Base-by-base conservation (phyloP, 2,329 filamentous ascomycete species). In the Dothidotthia symphoricarpi region DNA sequence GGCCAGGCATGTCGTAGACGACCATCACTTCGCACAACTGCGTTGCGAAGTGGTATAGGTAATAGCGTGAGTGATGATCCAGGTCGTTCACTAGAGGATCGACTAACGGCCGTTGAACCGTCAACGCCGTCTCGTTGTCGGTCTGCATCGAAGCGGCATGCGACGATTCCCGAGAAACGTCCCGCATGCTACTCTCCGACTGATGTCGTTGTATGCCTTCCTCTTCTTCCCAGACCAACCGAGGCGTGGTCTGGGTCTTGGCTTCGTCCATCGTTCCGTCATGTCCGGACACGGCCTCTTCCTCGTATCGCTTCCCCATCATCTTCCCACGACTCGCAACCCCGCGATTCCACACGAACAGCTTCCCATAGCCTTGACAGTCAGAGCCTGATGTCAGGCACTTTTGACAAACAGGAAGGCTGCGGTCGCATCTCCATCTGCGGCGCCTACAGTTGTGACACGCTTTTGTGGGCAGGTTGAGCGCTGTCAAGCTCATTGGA, bases 371-470 rank as follows among this genome's bases (percentile, higher is more conserved):
- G 26, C 80, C 80, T 44, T 80, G 74, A 66, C 80, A 83, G 51
- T 77, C 70, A 57, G 77, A 69, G 17, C 77, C 77, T 28, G 73
- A 69, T 51, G 68, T 70, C 36, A 68, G 63, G 60, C 80, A 83
- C 67, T 82, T 83, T 53, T 76, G 72, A 61, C 80, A 83, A 41
- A 65, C 69, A 16, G 80, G 80, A 33, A 75, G 66, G 24, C 79
- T 81, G 43, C 75, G 72, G 63, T 83, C 80, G 62, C 80, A 83
- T 54, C 78, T 77, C 59, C 79, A 73, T 49, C 80, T 75, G 55
- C 74, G 74, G 40, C 74, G 75, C 43, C 78, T 77, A 63, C 80
- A 83, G 64, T 81, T 82, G 64, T 82, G 77, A 61, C 80, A 83
- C 43, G 75, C 54, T 59, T 66, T 64, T 25, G 63, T 61, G 22